A percentile compares a stretch with the other conserved stretches of the same genome.
Conservation (phyloP, 176 grass and related monocot species). For the Chloris gayana region DNA sequence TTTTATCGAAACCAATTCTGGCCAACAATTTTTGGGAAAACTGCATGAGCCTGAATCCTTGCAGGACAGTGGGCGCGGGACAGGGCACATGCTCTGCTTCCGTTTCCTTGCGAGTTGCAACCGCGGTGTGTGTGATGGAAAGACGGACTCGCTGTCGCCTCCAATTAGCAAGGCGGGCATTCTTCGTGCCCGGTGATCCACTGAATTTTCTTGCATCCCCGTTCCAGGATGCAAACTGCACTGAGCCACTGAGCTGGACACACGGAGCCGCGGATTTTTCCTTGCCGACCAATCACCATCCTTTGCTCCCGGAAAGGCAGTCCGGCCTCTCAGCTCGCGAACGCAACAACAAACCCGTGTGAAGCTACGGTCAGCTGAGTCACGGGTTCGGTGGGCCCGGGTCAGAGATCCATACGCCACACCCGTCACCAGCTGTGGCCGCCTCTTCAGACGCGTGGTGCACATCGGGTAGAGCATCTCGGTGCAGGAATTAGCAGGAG, state of each 20-base stretch:
- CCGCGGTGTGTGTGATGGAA: neutral
- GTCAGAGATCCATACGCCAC: neutral
- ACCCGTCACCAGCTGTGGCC: constrained; percentile 40
- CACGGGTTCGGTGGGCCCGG: constrained; percentile 17
- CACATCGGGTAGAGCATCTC: neutral
- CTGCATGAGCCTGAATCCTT: neutral
- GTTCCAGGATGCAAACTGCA: neutral
- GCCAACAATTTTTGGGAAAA: neutral
- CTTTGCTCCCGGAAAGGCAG: constrained; percentile 9
- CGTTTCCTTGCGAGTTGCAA: constrained; percentile 1
- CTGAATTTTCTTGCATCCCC: neutral
- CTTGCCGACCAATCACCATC: constrained; percentile 14
- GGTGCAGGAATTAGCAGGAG: neutral
- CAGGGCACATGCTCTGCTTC: neutral
- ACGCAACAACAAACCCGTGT: constrained; percentile 6
- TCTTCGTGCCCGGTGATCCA: neutral
- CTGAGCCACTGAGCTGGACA: constrained; percentile 37
- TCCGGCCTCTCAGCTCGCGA: neutral
- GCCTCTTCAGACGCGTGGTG: constrained; percentile 24
- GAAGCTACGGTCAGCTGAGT: neutral
- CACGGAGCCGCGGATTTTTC: constrained; percentile 32
- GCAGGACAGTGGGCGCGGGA: neutral
- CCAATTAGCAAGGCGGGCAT: neutral
- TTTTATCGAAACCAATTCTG: neutral
- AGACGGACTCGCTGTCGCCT: neutral